Evolutionary conservation across 345 rosid species (phyloP).

Genomic region (Syzygium grande): DNA sequence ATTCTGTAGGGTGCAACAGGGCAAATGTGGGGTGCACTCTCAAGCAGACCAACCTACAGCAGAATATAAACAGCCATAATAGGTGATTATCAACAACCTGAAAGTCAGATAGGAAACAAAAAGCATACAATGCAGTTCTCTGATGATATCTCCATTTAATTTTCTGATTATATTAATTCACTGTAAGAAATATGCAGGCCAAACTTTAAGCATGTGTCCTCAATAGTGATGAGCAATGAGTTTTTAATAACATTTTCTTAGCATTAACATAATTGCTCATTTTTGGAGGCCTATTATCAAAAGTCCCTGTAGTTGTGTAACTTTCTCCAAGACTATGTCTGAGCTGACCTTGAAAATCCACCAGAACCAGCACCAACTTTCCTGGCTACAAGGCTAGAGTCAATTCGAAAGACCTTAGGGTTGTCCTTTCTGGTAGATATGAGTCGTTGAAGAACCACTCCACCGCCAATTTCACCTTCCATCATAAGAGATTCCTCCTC

Average conservation of each 20-base stretch:
- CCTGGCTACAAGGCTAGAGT: conserved; percentile 58
- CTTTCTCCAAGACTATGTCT: neutral
- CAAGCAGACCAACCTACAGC: conserved; percentile 75
- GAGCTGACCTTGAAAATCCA: conserved; percentile 75
- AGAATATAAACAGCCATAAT: neutral
- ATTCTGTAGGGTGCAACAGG: conserved; percentile 66
- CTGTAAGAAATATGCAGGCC: neutral
- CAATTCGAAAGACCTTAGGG: conserved; percentile 40
- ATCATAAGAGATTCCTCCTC: conserved; percentile 59
- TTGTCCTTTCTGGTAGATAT: conserved; percentile 39
- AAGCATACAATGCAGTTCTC: neutral
- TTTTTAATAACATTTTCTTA: neutral
- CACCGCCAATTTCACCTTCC: conserved; percentile 83
- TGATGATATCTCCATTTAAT: neutral
- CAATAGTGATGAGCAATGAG: neutral
- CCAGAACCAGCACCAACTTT: conserved; percentile 93
- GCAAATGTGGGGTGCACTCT: conserved; percentile 72
- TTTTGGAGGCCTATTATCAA: neutral
- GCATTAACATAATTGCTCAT: neutral
- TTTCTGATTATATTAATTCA: neutral
- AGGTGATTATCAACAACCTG: neutral
- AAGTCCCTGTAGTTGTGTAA: neutral
- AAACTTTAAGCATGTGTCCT: neutral
- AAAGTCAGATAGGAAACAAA: neutral
- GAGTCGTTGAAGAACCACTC: conserved; percentile 49